Evolutionary conservation across 2,329 filamentous ascomycete genomes (phyloP).

Genomic region (Colletotrichum salicis): DNA sequence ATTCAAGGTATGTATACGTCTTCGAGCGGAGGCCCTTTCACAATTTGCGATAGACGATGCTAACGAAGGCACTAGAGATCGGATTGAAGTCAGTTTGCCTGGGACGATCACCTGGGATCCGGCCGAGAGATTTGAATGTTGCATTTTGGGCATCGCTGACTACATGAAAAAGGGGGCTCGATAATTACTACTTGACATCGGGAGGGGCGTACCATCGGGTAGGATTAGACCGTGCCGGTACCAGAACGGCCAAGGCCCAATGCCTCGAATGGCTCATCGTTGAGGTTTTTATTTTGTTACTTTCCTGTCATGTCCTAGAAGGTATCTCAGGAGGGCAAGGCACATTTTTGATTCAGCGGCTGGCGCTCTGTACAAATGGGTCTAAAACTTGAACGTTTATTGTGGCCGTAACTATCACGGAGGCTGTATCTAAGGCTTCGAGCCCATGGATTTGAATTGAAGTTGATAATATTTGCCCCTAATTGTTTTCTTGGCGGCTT

Average conservation of each 20-base stretch:
- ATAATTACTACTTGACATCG: too few relatives aligned
- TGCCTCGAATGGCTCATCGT: background rate
- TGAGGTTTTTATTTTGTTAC: background rate
- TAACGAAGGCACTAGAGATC: slow-evolving; percentile 44
- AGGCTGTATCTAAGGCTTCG: background rate
- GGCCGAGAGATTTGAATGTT: slow-evolving; percentile 48
- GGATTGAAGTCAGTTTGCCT: slow-evolving; percentile 49
- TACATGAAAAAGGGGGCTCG: background rate
- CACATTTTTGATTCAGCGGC: background rate
- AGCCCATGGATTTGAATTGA: too few relatives aligned
- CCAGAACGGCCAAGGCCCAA: background rate
- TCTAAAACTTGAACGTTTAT: background rate
- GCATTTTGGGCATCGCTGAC: slow-evolving; percentile 34
- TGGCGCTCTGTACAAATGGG: background rate
- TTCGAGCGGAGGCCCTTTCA: background rate
- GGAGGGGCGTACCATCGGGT: background rate
- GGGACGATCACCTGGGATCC: slow-evolving; percentile 51
- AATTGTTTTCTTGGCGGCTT: too few relatives aligned
- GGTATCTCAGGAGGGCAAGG: background rate
- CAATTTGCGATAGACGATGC: background rate
- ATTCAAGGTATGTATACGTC: slow-evolving; percentile 43
- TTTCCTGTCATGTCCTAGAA: background rate
- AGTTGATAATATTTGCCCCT: too few relatives aligned
- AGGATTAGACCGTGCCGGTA: background rate
- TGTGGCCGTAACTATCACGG: background rate